These are phyloP conservation scores for Corymbia calophylla DNA, from an alignment of 441 rosid species.

Conservation along the genomic window DNA sequence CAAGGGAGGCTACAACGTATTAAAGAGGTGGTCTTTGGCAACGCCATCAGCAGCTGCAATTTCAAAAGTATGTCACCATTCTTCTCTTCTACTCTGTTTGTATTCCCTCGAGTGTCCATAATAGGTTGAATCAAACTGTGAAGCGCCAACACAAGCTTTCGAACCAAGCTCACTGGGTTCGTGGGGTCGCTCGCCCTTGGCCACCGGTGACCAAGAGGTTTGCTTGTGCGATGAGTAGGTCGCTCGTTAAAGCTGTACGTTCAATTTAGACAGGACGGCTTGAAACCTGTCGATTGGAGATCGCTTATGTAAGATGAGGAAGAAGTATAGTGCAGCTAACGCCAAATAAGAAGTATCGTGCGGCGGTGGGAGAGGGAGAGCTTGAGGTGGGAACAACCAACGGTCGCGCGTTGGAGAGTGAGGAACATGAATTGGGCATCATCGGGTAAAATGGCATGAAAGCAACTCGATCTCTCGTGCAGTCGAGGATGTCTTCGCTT, in stretches of 20 bases:
- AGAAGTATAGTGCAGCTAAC: no score
- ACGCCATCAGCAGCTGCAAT: neutral
- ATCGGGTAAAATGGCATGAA: neutral
- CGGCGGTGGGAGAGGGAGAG: neutral
- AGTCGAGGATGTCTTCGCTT: neutral
- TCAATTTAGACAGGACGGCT: neutral
- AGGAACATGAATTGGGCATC: neutral
- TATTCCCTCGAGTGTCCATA: neutral
- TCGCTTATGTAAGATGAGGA: neutral
- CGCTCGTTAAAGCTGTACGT: neutral
- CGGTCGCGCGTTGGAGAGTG: constrained; percentile 3
- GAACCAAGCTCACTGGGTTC: neutral
- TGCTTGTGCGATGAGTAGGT: neutral
- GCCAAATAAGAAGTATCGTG: neutral
- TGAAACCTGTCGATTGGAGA: neutral
- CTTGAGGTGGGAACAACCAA: constrained; percentile 17
- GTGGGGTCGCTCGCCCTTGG: neutral
- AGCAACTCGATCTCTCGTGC: no score
- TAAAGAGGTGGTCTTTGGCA: neutral
- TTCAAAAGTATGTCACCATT: neutral
- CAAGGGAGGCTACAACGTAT: neutral
- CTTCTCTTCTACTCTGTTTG: neutral
- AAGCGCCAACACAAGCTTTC: neutral
- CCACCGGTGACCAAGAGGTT: neutral
- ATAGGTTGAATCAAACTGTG: neutral